Evolutionary conservation across 2,329 filamentous ascomycete genomes (phyloP).

Genomic region (Apiospora sp.): DNA sequence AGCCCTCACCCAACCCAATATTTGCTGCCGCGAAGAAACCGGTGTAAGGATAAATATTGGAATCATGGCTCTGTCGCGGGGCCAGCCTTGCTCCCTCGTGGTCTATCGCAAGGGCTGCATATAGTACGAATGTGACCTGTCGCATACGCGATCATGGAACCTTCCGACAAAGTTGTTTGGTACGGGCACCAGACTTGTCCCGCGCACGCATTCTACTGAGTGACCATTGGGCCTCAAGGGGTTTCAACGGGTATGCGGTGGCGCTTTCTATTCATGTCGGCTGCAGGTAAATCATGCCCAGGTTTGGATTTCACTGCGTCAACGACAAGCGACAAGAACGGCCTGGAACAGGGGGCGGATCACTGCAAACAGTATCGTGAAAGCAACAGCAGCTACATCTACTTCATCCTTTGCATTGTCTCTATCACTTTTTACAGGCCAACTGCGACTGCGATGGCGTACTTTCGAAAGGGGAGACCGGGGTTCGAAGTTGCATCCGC

Average conservation of each 20-base stretch:
- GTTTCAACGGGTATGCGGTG: neutral
- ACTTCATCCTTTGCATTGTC: neutral
- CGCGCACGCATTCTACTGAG: neutral
- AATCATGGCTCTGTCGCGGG: neutral
- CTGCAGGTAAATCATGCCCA: conserved; percentile 9
- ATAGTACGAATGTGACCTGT: conserved; percentile 9
- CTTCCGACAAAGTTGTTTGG: neutral
- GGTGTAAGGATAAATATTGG: neutral
- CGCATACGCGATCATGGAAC: neutral
- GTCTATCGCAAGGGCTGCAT: conserved; percentile 5
- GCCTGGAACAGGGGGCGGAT: neutral
- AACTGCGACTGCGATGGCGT: neutral
- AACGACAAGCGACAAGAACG: conserved; percentile 7
- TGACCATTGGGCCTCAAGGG: neutral
- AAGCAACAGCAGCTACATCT: neutral
- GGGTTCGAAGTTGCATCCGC: conserved; percentile 11
- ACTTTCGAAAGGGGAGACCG: neutral
- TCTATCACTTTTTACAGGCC: neutral
- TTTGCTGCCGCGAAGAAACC: neutral
- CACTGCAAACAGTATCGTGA: neutral
- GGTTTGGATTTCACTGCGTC: conserved; percentile 2
- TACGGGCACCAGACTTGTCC: neutral
- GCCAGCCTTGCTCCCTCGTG: neutral
- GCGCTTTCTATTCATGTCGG: conserved; percentile 1
- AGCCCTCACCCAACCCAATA: neutral